Percentiles rank a stretch among this genome's conserved stretches.
phyloP scores from a whole-genome alignment of 2,329 filamentous ascomycete species.

The Aschersonia sp. region DNA sequence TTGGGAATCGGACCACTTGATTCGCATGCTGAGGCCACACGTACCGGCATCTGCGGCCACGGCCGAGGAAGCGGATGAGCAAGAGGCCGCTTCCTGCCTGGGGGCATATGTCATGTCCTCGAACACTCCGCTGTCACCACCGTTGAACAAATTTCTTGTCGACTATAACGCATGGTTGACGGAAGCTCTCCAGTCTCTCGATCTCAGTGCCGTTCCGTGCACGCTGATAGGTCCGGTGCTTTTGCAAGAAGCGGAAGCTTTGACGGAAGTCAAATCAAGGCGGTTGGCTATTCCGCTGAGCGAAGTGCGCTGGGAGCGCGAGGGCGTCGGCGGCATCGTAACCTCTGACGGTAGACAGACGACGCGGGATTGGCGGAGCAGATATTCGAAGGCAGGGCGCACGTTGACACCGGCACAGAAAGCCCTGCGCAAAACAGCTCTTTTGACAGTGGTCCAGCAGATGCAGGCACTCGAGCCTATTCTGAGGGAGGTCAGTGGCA shows the following conservation, averaged over 20 bases:
- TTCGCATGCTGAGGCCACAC: slow-evolving; percentile 72
- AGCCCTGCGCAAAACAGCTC: slow-evolving; percentile 63
- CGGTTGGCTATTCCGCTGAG: slow-evolving; percentile 77
- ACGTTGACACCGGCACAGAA: slow-evolving; percentile 52
- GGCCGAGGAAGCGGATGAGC: slow-evolving; percentile 31
- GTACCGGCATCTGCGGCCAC: slow-evolving; percentile 34
- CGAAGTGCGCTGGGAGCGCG: slow-evolving; percentile 76
- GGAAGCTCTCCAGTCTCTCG: slow-evolving; percentile 57
- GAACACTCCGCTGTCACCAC: slow-evolving; percentile 67
- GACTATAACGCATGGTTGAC: slow-evolving; percentile 76
- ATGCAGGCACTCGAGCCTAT: slow-evolving; percentile 76
- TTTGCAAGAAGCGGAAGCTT: slow-evolving; percentile 60
- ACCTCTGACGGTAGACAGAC: slow-evolving; percentile 47
- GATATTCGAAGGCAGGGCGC: slow-evolving; percentile 24
- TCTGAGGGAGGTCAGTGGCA: slow-evolving; percentile 67
- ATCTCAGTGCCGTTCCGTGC: slow-evolving; percentile 62
- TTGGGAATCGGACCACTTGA: slow-evolving; percentile 77
- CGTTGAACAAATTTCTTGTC: slow-evolving; percentile 66
- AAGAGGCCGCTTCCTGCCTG: slow-evolving; percentile 51
- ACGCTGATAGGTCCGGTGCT: slow-evolving; percentile 62
- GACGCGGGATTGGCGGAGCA: slow-evolving; percentile 33
- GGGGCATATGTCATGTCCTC: slow-evolving; percentile 73
- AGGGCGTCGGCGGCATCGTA: slow-evolving; percentile 49
- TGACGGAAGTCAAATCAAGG: slow-evolving; percentile 56
- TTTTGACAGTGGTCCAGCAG: slow-evolving; percentile 67